A percentile compares a stretch with the other conserved stretches of the same genome.
These are phyloP conservation scores for Leccinum variicolor DNA, from an alignment of 768 basidiomycete species.

Conservation along the genomic window DNA sequence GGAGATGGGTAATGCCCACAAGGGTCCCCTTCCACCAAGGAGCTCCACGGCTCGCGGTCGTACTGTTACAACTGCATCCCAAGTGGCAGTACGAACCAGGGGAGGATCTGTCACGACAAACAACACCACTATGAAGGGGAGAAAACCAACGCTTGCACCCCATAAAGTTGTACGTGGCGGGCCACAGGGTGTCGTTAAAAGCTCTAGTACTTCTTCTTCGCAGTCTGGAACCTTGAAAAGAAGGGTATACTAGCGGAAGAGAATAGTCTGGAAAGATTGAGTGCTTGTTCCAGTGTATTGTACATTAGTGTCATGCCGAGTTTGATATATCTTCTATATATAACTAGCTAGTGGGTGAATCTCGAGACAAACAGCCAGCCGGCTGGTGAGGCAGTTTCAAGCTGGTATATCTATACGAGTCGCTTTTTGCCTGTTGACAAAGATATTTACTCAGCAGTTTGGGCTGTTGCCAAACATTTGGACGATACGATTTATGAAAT, in stretches of 20 bases:
- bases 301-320: constrained; percentile 21
- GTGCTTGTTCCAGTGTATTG: constrained; percentile 10
- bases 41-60: constrained; percentile 9
- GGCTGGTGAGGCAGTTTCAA: background rate
- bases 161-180: constrained; percentile 11
- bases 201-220: constrained; percentile 24
- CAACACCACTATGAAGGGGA: constrained; percentile 12
- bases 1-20: constrained; percentile 13
- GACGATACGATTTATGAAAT: background rate
- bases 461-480: background rate
- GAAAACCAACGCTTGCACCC: constrained; percentile 5
- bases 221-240: constrained; percentile 24
- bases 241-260: constrained; percentile 12
- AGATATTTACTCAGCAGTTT: background rate
- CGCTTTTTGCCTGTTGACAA: background rate
- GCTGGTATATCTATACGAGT: background rate
- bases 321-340: constrained; percentile 2
- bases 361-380: background rate
- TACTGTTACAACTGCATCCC: constrained; percentile 7
- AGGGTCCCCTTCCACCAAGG: constrained; percentile 10
- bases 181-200: constrained; percentile 17
- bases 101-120: constrained; percentile 7
- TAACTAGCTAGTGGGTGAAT: background rate
- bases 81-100: constrained; percentile 8
- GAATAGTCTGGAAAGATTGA: background rate